A percentile compares a stretch with the other conserved stretches of the same genome.
These are phyloP conservation scores for Leccinum olivaceopallidum DNA, from an alignment of 768 basidiomycete genomes.

Conservation along the genomic window DNA sequence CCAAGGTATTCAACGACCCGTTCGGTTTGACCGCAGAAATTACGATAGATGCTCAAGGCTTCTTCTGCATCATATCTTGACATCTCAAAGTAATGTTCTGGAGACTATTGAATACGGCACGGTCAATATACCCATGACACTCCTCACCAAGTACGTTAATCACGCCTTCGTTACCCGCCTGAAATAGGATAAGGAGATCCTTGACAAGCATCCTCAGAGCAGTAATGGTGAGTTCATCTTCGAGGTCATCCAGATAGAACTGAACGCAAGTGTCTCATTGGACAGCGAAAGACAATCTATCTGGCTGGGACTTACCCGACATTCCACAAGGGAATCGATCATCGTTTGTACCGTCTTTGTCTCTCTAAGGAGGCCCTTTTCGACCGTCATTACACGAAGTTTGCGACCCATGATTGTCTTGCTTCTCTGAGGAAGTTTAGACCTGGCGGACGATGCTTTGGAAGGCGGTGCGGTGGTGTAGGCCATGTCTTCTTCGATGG, in stretches of 20 bases:
- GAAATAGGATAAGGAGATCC: slow-evolving; percentile 92
- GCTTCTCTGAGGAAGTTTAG: slow-evolving; percentile 51
- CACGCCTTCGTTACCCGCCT: slow-evolving; percentile 95
- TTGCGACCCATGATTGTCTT: slow-evolving; percentile 84
- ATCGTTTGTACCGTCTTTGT: slow-evolving; percentile 88
- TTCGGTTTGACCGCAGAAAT: slow-evolving; percentile 94
- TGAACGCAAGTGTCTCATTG: slow-evolving; percentile 30
- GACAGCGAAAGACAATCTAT: neutral
- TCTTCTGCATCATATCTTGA: slow-evolving; percentile 87
- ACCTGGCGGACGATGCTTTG: slow-evolving; percentile 34
- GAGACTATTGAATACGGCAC: slow-evolving; percentile 15
- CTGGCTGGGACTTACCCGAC: slow-evolving; percentile 60
- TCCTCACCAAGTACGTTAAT: slow-evolving; percentile 73
- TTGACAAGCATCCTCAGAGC: slow-evolving; percentile 94
- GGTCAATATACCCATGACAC: slow-evolving; percentile 19
- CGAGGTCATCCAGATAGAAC: slow-evolving; percentile 94
- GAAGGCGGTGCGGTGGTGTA: slow-evolving; percentile 29
- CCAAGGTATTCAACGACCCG: slow-evolving; percentile 89
- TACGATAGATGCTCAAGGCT: slow-evolving; percentile 85
- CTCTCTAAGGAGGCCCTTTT: slow-evolving; percentile 92
- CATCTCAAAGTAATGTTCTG: slow-evolving; percentile 99
- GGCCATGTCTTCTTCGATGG: slow-evolving; percentile 59
- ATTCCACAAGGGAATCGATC: slow-evolving; percentile 86
- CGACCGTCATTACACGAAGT: slow-evolving; percentile 87
- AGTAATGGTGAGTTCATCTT: slow-evolving; percentile 87